Conservation (phyloP, 805 yeast genomes). For the Teunomyces barrocoloradensis region DNA sequence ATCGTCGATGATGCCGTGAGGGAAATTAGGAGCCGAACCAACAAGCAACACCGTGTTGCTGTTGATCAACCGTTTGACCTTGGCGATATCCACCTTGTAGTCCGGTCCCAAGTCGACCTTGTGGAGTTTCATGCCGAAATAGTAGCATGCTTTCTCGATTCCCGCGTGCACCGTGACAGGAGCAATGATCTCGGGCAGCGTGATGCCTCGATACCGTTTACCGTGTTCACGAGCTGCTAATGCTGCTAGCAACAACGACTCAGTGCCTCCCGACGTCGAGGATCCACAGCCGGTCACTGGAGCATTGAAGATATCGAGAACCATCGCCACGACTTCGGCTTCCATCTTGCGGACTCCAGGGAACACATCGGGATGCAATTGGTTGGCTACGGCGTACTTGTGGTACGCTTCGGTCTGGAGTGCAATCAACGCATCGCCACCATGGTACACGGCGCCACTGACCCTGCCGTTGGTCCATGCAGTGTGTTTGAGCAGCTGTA, state of each 20-base stretch:
- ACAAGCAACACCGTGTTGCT: conserved; percentile 76
- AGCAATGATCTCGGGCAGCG: conserved; percentile 79
- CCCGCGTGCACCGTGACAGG: conserved; percentile 95
- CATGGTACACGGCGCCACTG: conserved; percentile 96
- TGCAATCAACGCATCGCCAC: conserved; percentile 73
- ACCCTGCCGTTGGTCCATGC: conserved; percentile 85
- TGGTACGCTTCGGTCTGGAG: conserved; percentile 78
- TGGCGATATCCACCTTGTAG: conserved; percentile 61
- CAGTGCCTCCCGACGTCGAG: conserved; percentile 93
- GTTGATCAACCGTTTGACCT: conserved; percentile 66
- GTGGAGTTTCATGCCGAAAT: conserved; percentile 81
- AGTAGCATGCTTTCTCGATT: conserved; percentile 86
- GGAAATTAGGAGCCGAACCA: conserved; percentile 97
- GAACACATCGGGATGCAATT: conserved; percentile 93
- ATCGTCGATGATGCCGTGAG: conserved; percentile 94
- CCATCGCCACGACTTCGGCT: conserved; percentile 92
- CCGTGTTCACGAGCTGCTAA: conserved; percentile 85
- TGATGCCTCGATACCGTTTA: conserved; percentile 51
- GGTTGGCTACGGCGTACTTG: conserved; percentile 83
- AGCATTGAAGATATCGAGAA: conserved; percentile 73
- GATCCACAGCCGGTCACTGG: conserved; percentile 64
- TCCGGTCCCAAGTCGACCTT: conserved; percentile 73
- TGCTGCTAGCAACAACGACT: conserved; percentile 82
- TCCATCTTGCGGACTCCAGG: conserved; percentile 98
- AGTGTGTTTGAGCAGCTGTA: conserved; percentile 55